These are phyloP conservation scores for Epichloe festucae DNA, from an alignment of 2,329 filamentous ascomycete species.

Conservation along the genomic window DNA sequence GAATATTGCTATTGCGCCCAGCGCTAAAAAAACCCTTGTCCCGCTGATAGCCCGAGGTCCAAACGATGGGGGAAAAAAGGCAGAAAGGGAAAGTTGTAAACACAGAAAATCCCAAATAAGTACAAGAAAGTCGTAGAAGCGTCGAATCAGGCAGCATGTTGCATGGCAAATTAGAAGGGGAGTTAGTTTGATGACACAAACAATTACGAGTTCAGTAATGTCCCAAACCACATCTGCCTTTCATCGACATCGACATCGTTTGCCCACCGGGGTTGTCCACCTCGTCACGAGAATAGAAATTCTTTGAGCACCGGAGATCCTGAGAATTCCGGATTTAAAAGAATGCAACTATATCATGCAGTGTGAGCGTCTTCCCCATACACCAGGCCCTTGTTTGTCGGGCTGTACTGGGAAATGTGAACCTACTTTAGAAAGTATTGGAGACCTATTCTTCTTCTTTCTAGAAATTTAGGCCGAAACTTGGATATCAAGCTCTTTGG, in stretches of 20 bases:
- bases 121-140: neutral
- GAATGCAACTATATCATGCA: conserved; percentile 8
- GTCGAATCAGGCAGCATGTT: neutral
- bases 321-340: conserved; percentile 12
- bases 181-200: neutral
- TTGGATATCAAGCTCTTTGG: conserved; percentile 83
- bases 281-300: conserved; percentile 11
- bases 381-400: neutral
- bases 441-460: conserved; percentile 67
- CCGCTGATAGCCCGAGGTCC: neutral
- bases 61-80: neutral
- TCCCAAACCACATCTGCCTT: neutral
- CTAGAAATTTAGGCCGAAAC: conserved; percentile 75
- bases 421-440: conserved; percentile 88
- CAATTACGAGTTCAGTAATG: neutral
- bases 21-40: neutral
- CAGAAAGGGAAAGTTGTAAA: neutral
- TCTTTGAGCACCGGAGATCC: conserved; percentile 13
- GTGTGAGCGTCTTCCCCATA: conserved; percentile 6
- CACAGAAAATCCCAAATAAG: neutral
- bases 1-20: neutral
- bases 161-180: neutral
- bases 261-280: neutral
- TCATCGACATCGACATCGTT: neutral
- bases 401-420: neutral